Conservation (phyloP, 78 protist genomes). For the Dictyostelium brefeldianum region DNA sequence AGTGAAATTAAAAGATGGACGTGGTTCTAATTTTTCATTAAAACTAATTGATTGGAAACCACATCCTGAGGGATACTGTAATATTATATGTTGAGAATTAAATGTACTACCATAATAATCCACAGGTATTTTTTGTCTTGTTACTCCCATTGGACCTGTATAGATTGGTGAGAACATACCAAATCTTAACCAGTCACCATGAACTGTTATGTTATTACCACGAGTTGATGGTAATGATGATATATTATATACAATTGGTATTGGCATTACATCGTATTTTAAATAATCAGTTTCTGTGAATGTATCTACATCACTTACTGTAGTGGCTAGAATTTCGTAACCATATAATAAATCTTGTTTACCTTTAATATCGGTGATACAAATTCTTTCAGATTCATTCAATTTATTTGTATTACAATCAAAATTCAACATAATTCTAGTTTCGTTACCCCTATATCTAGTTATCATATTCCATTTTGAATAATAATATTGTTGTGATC, state of each 20-base stretch:
- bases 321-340: neutral
- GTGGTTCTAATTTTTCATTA: too few species aligned
- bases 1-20: too few species aligned
- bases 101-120: too few species aligned
- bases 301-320: neutral
- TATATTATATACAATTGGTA: neutral
- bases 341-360: neutral
- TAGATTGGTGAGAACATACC: too few species aligned
- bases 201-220: neutral
- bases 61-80: conserved; percentile 3
- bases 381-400: neutral
- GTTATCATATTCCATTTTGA: neutral
- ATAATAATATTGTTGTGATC: neutral
- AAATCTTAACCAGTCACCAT: conserved; percentile 2
- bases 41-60: neutral
- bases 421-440: neutral
- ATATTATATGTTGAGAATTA: too few species aligned
- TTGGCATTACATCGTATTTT: neutral
- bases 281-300: neutral
- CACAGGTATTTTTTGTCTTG: too few species aligned
- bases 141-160: too few species aligned
- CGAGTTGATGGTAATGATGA: neutral
- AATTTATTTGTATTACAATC: neutral
- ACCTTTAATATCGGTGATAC: neutral
- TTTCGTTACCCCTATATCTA: neutral